These are phyloP conservation scores for Gossypium gossypioides DNA, from an alignment of 441 rosid genomes.

Conservation along the genomic window DNA sequence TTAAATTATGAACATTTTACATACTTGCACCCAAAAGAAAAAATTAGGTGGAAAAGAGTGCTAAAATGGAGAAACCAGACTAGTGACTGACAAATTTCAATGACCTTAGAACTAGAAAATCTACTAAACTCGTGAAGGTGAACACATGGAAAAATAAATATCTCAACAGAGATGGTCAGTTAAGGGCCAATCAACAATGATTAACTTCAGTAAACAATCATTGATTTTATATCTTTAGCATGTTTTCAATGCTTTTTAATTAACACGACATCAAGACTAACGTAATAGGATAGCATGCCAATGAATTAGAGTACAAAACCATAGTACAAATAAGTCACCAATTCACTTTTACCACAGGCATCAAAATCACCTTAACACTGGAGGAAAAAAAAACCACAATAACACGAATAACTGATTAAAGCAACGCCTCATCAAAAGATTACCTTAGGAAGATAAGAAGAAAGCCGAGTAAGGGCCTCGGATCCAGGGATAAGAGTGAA, in stretches of 20 bases:
- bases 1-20: not conserved
- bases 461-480: constrained; percentile 32
- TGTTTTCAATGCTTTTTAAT: not conserved
- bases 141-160: not conserved
- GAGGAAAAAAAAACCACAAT: not conserved
- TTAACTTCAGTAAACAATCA: not conserved
- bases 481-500: constrained; percentile 45
- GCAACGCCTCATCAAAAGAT: not conserved
- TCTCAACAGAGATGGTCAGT: not conserved
- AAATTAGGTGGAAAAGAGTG: not conserved
- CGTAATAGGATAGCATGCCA: not conserved
- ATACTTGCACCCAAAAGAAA: not conserved
- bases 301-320: not conserved
- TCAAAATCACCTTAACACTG: not conserved
- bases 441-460: constrained; percentile 48
- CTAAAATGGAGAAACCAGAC: not conserved
- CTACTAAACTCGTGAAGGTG: not conserved
- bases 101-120: not conserved
- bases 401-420: not conserved
- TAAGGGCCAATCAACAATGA: not conserved
- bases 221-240: not conserved
- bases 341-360: not conserved
- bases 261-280: not conserved
- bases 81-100: not conserved
- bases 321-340: not conserved